Conservation (phyloP, 228 moss, liverwort and hornwort genomes). For the Sphagnum fallax region DNA sequence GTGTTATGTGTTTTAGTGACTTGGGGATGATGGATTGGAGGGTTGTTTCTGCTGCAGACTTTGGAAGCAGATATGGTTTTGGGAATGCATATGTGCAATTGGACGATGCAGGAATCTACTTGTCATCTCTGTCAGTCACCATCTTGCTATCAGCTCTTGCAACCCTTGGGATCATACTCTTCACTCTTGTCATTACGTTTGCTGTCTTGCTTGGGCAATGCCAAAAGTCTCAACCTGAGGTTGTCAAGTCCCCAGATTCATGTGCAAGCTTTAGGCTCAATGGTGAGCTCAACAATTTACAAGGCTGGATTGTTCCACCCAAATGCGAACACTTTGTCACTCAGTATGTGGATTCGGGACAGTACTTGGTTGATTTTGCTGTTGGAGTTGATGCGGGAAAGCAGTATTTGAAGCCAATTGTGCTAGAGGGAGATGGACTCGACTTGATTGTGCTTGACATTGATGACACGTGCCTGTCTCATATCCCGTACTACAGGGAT, state of each 20-base stretch:
- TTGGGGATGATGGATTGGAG: too few species aligned
- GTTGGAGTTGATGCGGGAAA: conserved; percentile 31
- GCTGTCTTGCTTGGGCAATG: conserved; percentile 71
- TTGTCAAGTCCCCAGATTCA: conserved; percentile 13
- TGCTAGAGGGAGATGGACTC: conserved; percentile 25
- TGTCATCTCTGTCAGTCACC: conserved; percentile 70
- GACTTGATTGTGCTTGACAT: conserved; percentile 75
- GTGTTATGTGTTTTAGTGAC: too few species aligned
- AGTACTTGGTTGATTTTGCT: conserved; percentile 45
- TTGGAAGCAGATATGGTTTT: conserved; percentile 46
- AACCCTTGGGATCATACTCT: conserved; percentile 74
- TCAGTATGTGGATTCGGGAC: conserved; percentile 61
- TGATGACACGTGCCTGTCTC: conserved; percentile 80
- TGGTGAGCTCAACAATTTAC: conserved; percentile 78
- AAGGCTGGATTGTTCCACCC: conserved; percentile 65
- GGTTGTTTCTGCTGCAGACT: conserved; percentile 9
- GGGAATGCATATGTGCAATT: conserved; percentile 48
- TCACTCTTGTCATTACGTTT: conserved; percentile 65
- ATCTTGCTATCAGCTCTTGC: conserved; percentile 52
- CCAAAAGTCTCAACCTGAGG: conserved; percentile 37
- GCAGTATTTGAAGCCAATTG: conserved; percentile 12
- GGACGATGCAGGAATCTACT: conserved; percentile 68
- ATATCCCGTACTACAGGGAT: conserved; percentile 52
- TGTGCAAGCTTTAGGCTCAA: conserved; percentile 71
- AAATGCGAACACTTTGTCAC: conserved; percentile 48